phyloP scores from a whole-genome alignment of 768 basidiomycete genomes.

The Thelephora aurantiotincta region DNA sequence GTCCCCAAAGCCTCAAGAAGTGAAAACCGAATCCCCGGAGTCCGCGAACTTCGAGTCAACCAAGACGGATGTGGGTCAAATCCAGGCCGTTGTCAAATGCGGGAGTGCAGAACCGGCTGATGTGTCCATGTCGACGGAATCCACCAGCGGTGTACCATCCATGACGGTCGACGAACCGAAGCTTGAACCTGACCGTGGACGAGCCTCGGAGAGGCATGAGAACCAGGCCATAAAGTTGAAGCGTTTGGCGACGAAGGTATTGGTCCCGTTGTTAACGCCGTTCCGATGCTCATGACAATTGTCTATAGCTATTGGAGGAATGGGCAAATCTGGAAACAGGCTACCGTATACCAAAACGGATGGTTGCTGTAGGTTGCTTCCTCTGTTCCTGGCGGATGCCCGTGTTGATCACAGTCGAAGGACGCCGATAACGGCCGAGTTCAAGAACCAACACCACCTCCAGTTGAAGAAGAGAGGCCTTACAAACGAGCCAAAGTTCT shows the following conservation, averaged over 20 bases:
- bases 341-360: conserved; percentile 77
- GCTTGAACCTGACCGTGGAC: too few relatives aligned
- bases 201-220: too few relatives aligned
- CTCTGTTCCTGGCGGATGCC: not conserved
- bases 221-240: not conserved
- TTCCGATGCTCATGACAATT: not conserved
- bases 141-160: too few relatives aligned
- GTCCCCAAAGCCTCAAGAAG: too few relatives aligned
- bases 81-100: conserved; percentile 16
- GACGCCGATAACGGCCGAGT: conserved; percentile 14
- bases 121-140: too few relatives aligned
- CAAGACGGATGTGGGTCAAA: too few relatives aligned
- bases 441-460: not conserved
- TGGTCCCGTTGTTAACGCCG: not conserved
- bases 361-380: conserved; percentile 23
- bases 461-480: conserved; percentile 6
- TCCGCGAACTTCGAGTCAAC: too few relatives aligned
- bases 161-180: too few relatives aligned
- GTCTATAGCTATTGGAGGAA: conserved; percentile 50
- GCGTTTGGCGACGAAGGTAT: conserved; percentile 47
- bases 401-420: conserved; percentile 4
- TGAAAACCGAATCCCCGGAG: too few relatives aligned
- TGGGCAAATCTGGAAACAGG: conserved; percentile 71
- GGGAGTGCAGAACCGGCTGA: conserved; percentile 28
- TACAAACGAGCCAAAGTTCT: conserved; percentile 8